Conservation (phyloP, 1,284 basidiomycete species). For the Trichosporon asahii region DNA sequence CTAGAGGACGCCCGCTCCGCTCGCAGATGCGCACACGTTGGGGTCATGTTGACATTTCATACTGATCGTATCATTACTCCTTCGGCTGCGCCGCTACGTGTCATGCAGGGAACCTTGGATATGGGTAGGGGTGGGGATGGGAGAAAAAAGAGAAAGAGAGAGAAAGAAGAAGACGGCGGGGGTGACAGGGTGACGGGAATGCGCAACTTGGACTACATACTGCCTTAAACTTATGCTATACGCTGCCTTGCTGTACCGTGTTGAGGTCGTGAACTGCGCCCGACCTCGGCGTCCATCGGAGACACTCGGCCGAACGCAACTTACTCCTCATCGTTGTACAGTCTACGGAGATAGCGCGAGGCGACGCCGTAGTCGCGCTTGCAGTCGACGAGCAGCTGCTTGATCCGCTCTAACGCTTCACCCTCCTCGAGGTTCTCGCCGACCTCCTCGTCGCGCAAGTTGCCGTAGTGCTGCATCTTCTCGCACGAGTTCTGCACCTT, state of each 20-base stretch:
- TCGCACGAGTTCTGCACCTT: conserved; percentile 80
- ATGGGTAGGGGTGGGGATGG: neutral
- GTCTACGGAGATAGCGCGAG: conserved; percentile 58
- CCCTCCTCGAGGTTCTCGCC: conserved; percentile 54
- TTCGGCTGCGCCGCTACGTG: neutral
- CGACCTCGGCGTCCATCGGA: too few species aligned
- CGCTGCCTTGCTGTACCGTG: neutral
- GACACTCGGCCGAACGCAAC: neutral
- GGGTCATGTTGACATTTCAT: neutral
- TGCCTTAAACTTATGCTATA: neutral
- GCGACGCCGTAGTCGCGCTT: conserved; percentile 61
- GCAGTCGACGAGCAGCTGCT: conserved; percentile 56
- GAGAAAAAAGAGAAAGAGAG: neutral
- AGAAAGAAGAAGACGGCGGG: neutral
- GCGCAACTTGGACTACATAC: neutral
- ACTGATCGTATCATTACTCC: neutral
- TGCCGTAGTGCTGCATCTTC: conserved; percentile 82
- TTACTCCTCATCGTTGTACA: conserved; percentile 51
- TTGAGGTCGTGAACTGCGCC: too few species aligned
- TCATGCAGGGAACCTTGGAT: neutral
- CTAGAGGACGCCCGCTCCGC: too few species aligned
- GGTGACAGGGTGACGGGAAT: neutral
- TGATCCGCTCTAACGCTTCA: conserved; percentile 66
- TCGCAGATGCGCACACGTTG: too few species aligned
- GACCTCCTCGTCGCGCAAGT: conserved; percentile 53